Evolutionary conservation across 306 rosid genomes (phyloP).

Genomic region (Mimosa bimucronata): DNA sequence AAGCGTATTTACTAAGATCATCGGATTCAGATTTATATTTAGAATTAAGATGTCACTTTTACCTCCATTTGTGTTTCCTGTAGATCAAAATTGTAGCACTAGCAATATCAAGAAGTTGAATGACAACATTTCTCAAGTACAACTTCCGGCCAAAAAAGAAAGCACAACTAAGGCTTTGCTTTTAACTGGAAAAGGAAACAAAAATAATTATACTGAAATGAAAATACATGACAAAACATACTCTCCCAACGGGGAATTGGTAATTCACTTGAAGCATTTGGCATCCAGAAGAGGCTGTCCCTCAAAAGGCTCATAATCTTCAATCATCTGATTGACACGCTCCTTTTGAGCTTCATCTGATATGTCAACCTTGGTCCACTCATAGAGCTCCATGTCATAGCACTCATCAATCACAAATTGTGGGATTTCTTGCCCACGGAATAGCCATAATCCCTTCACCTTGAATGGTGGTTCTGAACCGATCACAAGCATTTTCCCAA

Average conservation of each 20-base stretch:
- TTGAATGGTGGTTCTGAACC: conserved; percentile 77
- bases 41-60: not conserved
- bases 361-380: conserved; percentile 82
- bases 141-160: not conserved
- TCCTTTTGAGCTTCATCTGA: conserved; percentile 79
- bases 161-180: conserved; percentile 9
- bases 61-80: no score
- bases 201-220: conserved; percentile 26
- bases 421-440: conserved; percentile 85
- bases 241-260: not conserved
- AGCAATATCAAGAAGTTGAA: conserved; percentile 26
- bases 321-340: conserved; percentile 80
- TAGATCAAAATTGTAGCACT: conserved; percentile 14
- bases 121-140: not conserved
- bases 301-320: conserved; percentile 83
- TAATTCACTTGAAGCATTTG: conserved; percentile 77
- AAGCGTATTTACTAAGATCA: not conserved
- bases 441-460: conserved; percentile 95
- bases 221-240: conserved; percentile 32
- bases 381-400: conserved; percentile 90
- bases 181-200: conserved; percentile 24
- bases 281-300: conserved; percentile 83
- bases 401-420: conserved; percentile 78
- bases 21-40: not conserved
- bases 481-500: conserved; percentile 88